Conservation (phyloP, 805 yeast genomes). For the Starmerella apicola region DNA sequence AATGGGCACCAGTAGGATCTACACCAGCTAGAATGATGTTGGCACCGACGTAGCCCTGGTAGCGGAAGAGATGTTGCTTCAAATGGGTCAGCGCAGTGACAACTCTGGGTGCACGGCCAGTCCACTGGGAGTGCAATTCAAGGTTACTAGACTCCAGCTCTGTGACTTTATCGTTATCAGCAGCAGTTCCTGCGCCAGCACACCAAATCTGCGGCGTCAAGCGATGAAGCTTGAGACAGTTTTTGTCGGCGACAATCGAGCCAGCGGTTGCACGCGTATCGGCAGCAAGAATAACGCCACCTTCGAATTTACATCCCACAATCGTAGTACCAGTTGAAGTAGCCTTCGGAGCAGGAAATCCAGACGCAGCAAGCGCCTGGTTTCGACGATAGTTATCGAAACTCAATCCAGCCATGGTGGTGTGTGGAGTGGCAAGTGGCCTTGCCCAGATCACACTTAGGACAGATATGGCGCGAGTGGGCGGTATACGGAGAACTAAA, state of each 20-base stretch:
- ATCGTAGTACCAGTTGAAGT: constrained; percentile 99
- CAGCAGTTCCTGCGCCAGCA: constrained; percentile 99
- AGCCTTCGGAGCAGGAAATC: constrained; percentile 69
- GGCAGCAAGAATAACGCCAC: constrained; percentile 96
- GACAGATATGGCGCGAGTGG: no score
- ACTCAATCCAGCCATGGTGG: constrained; percentile 73
- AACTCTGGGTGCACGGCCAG: constrained; percentile 81
- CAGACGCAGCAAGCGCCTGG: constrained; percentile 54
- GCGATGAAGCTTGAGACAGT: constrained; percentile 88
- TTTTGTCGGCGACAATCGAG: constrained; percentile 92
- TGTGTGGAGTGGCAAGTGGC: background rate
- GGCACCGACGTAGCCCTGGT: constrained; percentile 96
- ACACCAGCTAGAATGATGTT: constrained; percentile 96
- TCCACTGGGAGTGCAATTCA: constrained; percentile 76
- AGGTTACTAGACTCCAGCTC: constrained; percentile 82
- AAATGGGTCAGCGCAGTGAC: constrained; percentile 84
- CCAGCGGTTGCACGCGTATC: constrained; percentile 98
- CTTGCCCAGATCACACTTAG: no score
- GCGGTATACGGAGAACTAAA: no score
- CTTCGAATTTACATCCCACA: constrained; percentile 86
- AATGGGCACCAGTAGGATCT: constrained; percentile 91
- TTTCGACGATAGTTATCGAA: constrained; percentile 93
- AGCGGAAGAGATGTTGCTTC: constrained; percentile 90
- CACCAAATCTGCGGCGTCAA: constrained; percentile 91
- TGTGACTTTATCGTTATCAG: constrained; percentile 96